Base-by-base conservation (phyloP, 2,329 filamentous ascomycete genomes). In the Aspergillus ustus region DNA sequence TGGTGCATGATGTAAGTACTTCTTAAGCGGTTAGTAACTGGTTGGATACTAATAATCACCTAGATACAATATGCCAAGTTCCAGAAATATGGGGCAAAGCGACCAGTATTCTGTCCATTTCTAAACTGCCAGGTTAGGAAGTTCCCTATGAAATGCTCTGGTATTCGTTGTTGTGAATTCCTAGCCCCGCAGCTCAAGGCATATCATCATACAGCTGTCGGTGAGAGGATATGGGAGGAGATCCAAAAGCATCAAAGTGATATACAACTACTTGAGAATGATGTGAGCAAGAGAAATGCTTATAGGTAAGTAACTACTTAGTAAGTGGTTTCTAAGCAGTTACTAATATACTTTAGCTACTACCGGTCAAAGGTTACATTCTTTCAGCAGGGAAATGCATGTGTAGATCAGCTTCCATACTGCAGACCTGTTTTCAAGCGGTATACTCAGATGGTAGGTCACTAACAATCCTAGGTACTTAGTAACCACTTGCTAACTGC, bases 351-450 rank as follows among this genome's bases (percentile, higher is more conserved):
- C 44, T 40, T 28, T 53, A 63, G 60, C 8, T 63, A 52, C 20
- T 59, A 59, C 48, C 60, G 56, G 15, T 56, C 56, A 25, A 56
- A 63, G 28, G 5, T 31, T 45, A 22, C 7, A 9, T 45, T 57
- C 20, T 59, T 59, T 15, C 22, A 40, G 17, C 31, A 9, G 8
- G 37, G 40, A 2, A 40, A 48, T 52, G 56, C 56, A 7, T 63
- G 57, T 22, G 22, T 59, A 37, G 56, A 52, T 28, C 56, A 63
- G 4, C 52, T 59, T 49, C 48, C 48, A n/a, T 52, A 52, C 28
- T 63, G 60, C 52, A 59, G 57, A 31, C 52, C 56, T 20, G 29
- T 59, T 44, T 63, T 63, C 37, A 56, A 52, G 20, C 17, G 60
- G 19, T 46, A 49, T 52, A 52, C 11, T 4, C 52, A 45, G 13